A percentile compares a stretch with the other conserved stretches of the same genome.
Evolutionary conservation across 352 stramenopile genomes (phyloP).

Genomic region (Pilasporangium apinafurcum): DNA sequence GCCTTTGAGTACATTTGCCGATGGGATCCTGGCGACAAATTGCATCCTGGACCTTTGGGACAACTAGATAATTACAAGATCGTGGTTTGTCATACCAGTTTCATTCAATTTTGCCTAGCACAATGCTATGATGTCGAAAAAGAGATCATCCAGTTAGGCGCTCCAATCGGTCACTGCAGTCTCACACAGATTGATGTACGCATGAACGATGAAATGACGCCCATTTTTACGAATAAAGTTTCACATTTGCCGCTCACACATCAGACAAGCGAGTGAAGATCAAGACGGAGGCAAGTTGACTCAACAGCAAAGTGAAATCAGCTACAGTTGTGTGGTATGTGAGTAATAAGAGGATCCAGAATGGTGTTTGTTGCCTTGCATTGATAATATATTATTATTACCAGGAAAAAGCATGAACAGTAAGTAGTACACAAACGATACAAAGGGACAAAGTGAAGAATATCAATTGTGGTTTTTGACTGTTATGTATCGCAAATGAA

Average conservation of each 20-base stretch:
- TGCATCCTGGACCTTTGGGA: slow-evolving; percentile 9
- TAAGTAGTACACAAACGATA: too few relatives aligned
- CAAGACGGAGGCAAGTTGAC: neutral
- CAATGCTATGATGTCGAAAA: slow-evolving; percentile 58
- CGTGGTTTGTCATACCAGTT: slow-evolving; percentile 70
- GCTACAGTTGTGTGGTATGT: too few relatives aligned
- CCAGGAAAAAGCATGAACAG: too few relatives aligned
- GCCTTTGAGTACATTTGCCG: slow-evolving; percentile 66
- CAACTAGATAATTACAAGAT: slow-evolving; percentile 59
- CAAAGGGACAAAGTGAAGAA: too few relatives aligned
- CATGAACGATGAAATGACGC: slow-evolving; percentile 36
- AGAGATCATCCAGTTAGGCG: slow-evolving; percentile 72
- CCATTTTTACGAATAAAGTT: slow-evolving; percentile 57
- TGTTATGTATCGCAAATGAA: too few relatives aligned
- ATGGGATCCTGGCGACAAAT: slow-evolving; percentile 27
- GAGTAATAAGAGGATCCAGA: too few relatives aligned
- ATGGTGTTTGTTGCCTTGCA: too few relatives aligned
- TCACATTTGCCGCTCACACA: slow-evolving; percentile 64
- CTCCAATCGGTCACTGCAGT: slow-evolving; percentile 68
- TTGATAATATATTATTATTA: too few relatives aligned
- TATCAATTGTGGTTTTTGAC: too few relatives aligned
- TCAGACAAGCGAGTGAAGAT: slow-evolving; percentile 63
- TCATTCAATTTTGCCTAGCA: slow-evolving; percentile 71
- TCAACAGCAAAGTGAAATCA: too few relatives aligned
- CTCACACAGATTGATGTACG: slow-evolving; percentile 62